Percentiles rank a stretch among this genome's conserved stretches.
phyloP scores from a whole-genome alignment of 441 rosid genomes.

The Populus trichocarpa region DNA sequence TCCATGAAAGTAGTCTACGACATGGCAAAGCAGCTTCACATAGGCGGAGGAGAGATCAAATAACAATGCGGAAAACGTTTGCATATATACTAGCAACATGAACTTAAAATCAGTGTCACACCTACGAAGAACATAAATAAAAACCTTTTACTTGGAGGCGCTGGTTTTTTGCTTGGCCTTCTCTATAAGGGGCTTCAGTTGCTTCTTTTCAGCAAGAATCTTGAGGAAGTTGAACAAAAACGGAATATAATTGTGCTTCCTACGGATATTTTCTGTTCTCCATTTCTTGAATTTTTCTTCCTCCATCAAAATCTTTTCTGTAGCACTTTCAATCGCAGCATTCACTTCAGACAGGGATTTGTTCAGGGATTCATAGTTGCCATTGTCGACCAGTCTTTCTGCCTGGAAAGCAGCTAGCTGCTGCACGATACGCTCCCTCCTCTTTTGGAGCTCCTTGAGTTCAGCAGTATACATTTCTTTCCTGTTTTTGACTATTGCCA shows the following conservation, averaged over 20 bases:
- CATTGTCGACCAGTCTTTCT: conserved; percentile 49
- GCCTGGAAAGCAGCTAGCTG: conserved; percentile 55
- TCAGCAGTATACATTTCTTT: conserved; percentile 77
- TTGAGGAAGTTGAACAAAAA: conserved; percentile 92
- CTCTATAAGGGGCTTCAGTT: conserved; percentile 92
- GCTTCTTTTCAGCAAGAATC: conserved; percentile 98
- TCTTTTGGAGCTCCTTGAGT: conserved; percentile 83
- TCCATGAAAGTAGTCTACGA: background rate
- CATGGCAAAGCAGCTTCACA: background rate
- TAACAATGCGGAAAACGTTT: background rate
- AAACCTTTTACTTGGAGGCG: conserved; percentile 20
- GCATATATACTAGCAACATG: background rate
- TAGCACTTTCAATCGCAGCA: conserved; percentile 66
- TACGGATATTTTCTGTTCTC: conserved; percentile 86
- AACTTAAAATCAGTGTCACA: background rate
- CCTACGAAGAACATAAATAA: background rate
- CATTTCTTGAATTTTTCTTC: conserved; percentile 95
- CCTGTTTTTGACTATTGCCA: conserved; percentile 90
- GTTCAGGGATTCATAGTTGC: conserved; percentile 48
- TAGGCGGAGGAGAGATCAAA: background rate
- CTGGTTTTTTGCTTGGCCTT: conserved; percentile 86
- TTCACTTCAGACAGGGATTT: conserved; percentile 66
- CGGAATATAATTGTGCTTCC: conserved; percentile 97
- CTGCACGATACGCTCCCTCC: conserved; percentile 73
- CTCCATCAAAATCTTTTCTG: conserved; percentile 83